Evolutionary conservation across 1,284 basidiomycete species (phyloP).

Genomic region (Vanrija humicola): DNA sequence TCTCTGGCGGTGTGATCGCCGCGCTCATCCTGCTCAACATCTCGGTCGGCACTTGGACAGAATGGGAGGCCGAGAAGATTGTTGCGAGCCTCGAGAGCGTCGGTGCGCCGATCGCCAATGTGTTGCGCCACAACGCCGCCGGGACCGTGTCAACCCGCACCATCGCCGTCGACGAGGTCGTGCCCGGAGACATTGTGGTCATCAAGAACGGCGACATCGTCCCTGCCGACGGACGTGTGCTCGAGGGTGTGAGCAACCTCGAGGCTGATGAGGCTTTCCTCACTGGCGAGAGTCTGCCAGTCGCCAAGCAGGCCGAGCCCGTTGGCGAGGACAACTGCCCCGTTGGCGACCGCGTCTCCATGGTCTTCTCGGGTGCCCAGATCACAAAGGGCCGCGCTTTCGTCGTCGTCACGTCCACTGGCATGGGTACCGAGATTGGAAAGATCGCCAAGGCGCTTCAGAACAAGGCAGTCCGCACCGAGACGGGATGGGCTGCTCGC

Average conservation of each 20-base stretch:
- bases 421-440: constrained; percentile 65
- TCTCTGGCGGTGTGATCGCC: constrained; percentile 63
- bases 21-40: constrained; percentile 60
- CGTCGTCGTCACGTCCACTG: constrained; percentile 59
- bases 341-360: constrained; percentile 52
- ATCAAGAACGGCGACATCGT: constrained; percentile 60
- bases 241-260: constrained; percentile 52
- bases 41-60: constrained; percentile 47
- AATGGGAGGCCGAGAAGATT: constrained; percentile 53
- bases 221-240: constrained; percentile 57
- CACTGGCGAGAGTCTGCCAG: constrained; percentile 68
- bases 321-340: constrained; percentile 50
- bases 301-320: constrained; percentile 56
- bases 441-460: constrained; percentile 56
- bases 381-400: constrained; percentile 64
- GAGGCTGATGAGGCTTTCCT: constrained; percentile 64
- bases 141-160: constrained; percentile 48
- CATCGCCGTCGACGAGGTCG: constrained; percentile 59
- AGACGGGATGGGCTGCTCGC: constrained; percentile 41
- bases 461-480: constrained; percentile 43
- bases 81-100: constrained; percentile 50
- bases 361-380: constrained; percentile 58
- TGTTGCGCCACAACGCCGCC: constrained; percentile 51
- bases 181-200: constrained; percentile 61
- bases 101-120: constrained; percentile 59